phyloP scores from a whole-genome alignment of 1,284 basidiomycete genomes.

The Paramarasmius palmivorus region DNA sequence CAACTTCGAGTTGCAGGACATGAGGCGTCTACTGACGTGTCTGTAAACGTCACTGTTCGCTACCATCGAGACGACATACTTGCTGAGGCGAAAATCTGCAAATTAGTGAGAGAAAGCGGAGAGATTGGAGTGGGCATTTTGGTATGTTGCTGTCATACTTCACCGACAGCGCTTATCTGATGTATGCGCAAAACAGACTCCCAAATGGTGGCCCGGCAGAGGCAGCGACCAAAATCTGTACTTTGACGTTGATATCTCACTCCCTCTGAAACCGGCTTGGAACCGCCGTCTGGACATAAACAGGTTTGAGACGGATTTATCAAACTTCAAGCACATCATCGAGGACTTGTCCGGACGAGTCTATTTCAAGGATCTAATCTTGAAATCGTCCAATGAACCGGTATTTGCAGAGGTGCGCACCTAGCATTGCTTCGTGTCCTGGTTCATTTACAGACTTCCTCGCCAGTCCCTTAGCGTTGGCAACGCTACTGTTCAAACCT shows the following conservation, averaged over 20 bases:
- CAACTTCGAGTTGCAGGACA: background rate
- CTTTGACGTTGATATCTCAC: constrained; percentile 34
- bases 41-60: background rate
- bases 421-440: background rate
- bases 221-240: constrained; percentile 16
- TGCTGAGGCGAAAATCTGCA: background rate
- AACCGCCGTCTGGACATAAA: constrained; percentile 29
- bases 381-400: constrained; percentile 31
- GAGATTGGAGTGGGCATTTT: background rate
- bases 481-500: constrained; percentile 6
- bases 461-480: constrained; percentile 6
- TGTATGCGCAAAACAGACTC: background rate
- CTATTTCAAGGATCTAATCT: constrained; percentile 27
- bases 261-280: constrained; percentile 30
- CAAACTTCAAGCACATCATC: constrained; percentile 30
- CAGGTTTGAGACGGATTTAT: constrained; percentile 40
- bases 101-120: background rate
- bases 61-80: background rate
- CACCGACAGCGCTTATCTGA: background rate
- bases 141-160: background rate
- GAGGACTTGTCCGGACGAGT: constrained; percentile 26
- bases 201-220: background rate
- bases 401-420: constrained; percentile 30
- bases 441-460: background rate
- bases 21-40: background rate